Conservation (phyloP, 352 stramenopile species). For the Globisporangium nagaii region DNA sequence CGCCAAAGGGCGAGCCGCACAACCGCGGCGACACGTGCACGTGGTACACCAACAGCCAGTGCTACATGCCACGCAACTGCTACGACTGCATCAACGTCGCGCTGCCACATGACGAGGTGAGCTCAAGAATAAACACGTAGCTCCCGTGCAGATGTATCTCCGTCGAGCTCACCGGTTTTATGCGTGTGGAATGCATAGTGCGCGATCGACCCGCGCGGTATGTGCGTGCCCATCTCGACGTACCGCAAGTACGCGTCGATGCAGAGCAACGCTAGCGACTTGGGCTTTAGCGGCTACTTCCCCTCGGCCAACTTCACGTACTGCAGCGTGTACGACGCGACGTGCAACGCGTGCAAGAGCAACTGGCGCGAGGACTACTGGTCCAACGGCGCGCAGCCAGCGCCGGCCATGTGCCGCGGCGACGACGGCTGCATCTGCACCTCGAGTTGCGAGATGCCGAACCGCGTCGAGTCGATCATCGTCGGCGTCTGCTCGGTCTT, state of each 20-base stretch:
- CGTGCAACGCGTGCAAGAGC: slow-evolving; percentile 6
- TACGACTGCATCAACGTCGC: slow-evolving; percentile 13
- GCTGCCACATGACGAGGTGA: background rate
- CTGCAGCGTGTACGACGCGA: slow-evolving; percentile 1
- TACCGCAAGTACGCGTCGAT: slow-evolving; percentile 1
- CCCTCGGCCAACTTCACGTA: slow-evolving; percentile 15
- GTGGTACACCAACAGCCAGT: slow-evolving; percentile 6
- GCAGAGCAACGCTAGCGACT: background rate
- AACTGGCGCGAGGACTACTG: slow-evolving; percentile 10
- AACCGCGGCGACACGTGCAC: slow-evolving; percentile 6
- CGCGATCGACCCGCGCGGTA: slow-evolving; percentile 7
- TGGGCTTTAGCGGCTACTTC: slow-evolving; percentile 9
- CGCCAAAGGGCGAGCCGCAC: background rate
- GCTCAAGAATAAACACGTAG: no score
- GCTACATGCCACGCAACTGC: slow-evolving; percentile 10
- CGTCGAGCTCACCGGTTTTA: no score
- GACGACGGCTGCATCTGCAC: slow-evolving; percentile 9
- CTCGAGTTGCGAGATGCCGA: slow-evolving; percentile 10
- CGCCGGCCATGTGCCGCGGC: background rate
- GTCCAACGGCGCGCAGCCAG: background rate
- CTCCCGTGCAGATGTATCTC: background rate
- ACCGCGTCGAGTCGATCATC: slow-evolving; percentile 9
- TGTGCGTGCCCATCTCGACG: slow-evolving; percentile 9
- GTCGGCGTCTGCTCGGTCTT: slow-evolving; percentile 1
- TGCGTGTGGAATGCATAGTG: no score